Evolutionary conservation across 2,329 filamentous ascomycete genomes (phyloP).

Genomic region (Phoma sp.): DNA sequence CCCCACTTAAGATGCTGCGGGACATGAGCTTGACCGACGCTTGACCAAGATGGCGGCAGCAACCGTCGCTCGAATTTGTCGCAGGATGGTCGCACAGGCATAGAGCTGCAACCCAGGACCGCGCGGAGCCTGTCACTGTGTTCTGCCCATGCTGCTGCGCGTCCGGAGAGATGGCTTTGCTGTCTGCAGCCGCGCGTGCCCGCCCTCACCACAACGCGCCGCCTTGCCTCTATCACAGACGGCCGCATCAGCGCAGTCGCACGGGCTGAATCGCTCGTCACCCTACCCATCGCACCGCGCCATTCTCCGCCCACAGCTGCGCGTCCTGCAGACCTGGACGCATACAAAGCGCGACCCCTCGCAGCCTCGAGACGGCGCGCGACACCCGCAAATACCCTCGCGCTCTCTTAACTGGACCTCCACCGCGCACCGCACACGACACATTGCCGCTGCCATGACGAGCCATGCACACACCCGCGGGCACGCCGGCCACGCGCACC

Average conservation of each 20-base stretch:
- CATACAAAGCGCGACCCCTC: conserved; percentile 26
- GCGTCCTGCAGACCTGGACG: conserved; percentile 43
- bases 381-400: conserved; percentile 15
- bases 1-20: conserved; percentile 18
- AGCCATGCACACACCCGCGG: conserved; percentile 34
- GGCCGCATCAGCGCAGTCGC: conserved; percentile 28
- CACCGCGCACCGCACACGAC: conserved; percentile 42
- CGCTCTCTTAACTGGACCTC: conserved; percentile 41
- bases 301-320: conserved; percentile 27
- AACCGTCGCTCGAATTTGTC: conserved; percentile 5
- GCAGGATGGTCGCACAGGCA: conserved; percentile 13
- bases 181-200: conserved; percentile 40
- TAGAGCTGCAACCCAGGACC: conserved; percentile 27
- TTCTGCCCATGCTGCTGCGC: conserved; percentile 39
- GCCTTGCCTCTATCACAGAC: conserved; percentile 24
- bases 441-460: conserved; percentile 41
- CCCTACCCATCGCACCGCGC: conserved; percentile 4
- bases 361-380: conserved; percentile 5
- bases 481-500: conserved; percentile 61
- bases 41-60: conserved; percentile 15
- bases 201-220: conserved; percentile 30
- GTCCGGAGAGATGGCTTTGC: conserved; percentile 44
- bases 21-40: conserved; percentile 14
- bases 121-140: conserved; percentile 13
- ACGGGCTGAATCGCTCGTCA: conserved; percentile 19